Evolutionary conservation across 2,329 filamentous ascomycete genomes (phyloP).

Genomic region (Colletotrichum neosansevieriae): DNA sequence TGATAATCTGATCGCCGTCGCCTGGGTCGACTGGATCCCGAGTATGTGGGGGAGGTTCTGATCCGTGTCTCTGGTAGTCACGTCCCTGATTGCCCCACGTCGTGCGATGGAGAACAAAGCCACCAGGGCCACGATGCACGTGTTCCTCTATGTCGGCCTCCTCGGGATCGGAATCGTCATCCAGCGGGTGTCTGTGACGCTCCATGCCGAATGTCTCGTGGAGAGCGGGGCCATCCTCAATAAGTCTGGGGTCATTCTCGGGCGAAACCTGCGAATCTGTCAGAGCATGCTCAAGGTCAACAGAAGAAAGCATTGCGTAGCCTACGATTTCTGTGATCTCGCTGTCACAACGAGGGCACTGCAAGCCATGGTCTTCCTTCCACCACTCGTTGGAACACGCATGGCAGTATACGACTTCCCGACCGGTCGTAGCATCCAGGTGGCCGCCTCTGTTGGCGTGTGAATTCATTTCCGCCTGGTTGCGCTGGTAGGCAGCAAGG

Average conservation of each 20-base stretch:
- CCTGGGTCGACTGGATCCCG: constrained; percentile 42
- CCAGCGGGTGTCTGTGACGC: constrained; percentile 43
- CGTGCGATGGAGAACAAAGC: constrained; percentile 55
- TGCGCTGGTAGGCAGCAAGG: constrained; percentile 65
- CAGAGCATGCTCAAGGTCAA: constrained; percentile 26
- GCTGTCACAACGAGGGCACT: constrained; percentile 81
- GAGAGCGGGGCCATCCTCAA: constrained; percentile 45
- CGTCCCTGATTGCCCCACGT: constrained; percentile 44
- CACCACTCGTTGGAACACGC: constrained; percentile 86
- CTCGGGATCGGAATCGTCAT: constrained; percentile 67
- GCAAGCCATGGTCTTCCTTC: constrained; percentile 73
- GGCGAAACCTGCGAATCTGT: constrained; percentile 59
- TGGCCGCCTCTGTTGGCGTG: constrained; percentile 47
- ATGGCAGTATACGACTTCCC: constrained; percentile 89
- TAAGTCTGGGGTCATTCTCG: constrained; percentile 72
- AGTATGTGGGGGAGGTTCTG: constrained; percentile 10
- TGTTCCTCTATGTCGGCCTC: constrained; percentile 70
- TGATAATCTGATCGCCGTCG: constrained; percentile 53
- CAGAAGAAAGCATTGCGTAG: constrained; percentile 41
- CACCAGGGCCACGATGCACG: constrained; percentile 53
- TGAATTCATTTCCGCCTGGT: constrained; percentile 58
- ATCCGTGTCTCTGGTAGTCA: constrained; percentile 29
- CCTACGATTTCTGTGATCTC: constrained; percentile 90
- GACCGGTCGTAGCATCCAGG: constrained; percentile 62
- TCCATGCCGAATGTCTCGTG: constrained; percentile 29